These are phyloP conservation scores for Notholithocarpus densiflorus DNA, from an alignment of 306 rosid genomes.

Conservation along the genomic window DNA sequence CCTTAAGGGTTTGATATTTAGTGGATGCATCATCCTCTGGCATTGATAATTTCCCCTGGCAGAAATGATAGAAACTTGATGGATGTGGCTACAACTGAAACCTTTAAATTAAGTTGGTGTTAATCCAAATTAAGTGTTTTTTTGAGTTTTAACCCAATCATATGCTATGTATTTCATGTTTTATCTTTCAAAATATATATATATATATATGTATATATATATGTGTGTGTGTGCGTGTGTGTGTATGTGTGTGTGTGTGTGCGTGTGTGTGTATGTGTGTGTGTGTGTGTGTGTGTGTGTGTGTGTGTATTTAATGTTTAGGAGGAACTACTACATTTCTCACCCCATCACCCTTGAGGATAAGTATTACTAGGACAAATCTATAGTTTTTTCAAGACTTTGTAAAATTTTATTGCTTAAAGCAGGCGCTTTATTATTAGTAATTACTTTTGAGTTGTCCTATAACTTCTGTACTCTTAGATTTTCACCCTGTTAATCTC, in stretches of 20 bases:
- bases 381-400: not conserved
- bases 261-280: too few relatives aligned
- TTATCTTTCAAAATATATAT: too few relatives aligned
- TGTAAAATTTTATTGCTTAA: not conserved
- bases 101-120: not conserved
- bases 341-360: not conserved
- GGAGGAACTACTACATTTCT: not conserved
- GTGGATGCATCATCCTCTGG: too few relatives aligned
- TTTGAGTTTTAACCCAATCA: not conserved
- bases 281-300: too few relatives aligned
- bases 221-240: too few relatives aligned
- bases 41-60: not conserved
- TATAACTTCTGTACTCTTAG: not conserved
- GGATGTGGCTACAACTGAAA: not conserved
- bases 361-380: not conserved
- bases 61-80: constrained; percentile 3
- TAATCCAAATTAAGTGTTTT: not conserved
- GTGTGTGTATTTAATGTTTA: not conserved
- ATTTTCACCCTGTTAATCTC: not conserved
- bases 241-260: too few relatives aligned
- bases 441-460: not conserved
- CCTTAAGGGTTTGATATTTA: not conserved
- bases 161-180: not conserved
- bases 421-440: not conserved
- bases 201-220: too few relatives aligned